A percentile compares a stretch with the other conserved stretches of the same genome.
These are phyloP conservation scores for Ascochyta lentis DNA, from an alignment of 2,329 filamentous ascomycete species.

Conservation along the genomic window DNA sequence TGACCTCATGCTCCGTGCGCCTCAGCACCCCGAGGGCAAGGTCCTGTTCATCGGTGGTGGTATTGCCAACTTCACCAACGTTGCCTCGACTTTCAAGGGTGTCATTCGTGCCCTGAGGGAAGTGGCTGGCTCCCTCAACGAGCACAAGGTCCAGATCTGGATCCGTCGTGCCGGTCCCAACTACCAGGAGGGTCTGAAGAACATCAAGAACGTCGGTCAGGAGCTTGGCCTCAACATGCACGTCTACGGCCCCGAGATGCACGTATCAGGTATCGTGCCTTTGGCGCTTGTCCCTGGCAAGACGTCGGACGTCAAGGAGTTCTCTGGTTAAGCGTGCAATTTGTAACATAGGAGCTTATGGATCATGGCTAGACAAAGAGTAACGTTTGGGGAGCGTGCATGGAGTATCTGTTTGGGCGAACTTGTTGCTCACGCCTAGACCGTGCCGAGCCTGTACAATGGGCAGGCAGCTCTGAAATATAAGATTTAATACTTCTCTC, in stretches of 20 bases:
- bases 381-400: conserved; percentile 27
- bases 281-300: conserved; percentile 76
- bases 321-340: conserved; percentile 55
- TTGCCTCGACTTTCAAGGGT: conserved; percentile 99
- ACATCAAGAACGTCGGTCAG: conserved; percentile 96
- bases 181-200: conserved; percentile 99
- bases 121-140: conserved; percentile 80
- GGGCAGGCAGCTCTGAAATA: conserved; percentile 20
- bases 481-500: conserved; percentile 28
- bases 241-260: conserved; percentile 80
- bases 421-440: conserved; percentile 25
- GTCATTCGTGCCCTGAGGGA: conserved; percentile 96
- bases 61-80: conserved; percentile 99
- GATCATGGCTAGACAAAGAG: conserved; percentile 44
- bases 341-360: conserved; percentile 42
- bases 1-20: conserved; percentile 95
- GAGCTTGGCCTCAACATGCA: conserved; percentile 97
- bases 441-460: conserved; percentile 10
- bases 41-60: conserved; percentile 99
- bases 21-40: conserved; percentile 86
- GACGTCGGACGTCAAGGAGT: conserved; percentile 67
- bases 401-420: conserved; percentile 26
- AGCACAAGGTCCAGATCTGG: conserved; percentile 99
- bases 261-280: conserved; percentile 94
- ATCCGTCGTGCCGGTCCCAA: conserved; percentile 90